Base-by-base conservation (phyloP, 1,284 basidiomycete species). In the Hypsizygus ulmarius region DNA sequence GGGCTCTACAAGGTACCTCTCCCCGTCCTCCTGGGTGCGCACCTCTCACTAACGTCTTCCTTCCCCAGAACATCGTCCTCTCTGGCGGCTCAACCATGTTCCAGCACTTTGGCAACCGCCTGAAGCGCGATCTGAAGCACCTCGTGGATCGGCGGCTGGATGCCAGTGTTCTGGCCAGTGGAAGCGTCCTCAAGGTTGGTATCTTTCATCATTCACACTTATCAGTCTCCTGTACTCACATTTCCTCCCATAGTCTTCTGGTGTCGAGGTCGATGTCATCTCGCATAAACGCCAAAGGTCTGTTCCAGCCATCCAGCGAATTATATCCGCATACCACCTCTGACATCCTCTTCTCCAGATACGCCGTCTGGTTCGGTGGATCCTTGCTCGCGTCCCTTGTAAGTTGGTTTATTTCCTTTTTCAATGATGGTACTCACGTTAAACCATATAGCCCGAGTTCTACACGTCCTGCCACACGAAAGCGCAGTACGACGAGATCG, bases 301-400 rank as follows among this genome's bases (percentile, higher is more conserved):
- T 52, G 68, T 60, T 1, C 6, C 7, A 36, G n/a, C 15, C 18
- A 15, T 27, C n/a, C 8, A 34, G 39, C 15, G 21, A 42, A 27
- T 39, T 18, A 18, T 33, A 5, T 32, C 39, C 10, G 11, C n/a
- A 9, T 15, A 40, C 18, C 15, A 10, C 43, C 45, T 49, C 43
- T 29, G 3, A 12, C 18, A 19, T 44, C 43, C 43, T 50, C 30
- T 25, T 33, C 33, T 45, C 33, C 53, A 87, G 86, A 49, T 93
- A 97, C 62, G 96, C 96, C 10, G 97, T 99, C 15, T 99, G 96
- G 96, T 99, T 93, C 62, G 97, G 97, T 60, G 97, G 97, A 33
- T 93, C 90, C 3, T 78, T 99, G 38, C 79, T 97, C 61, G 95
- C 94, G 10, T 93, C 91, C 45, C 78, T 95, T 57, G 91, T 93